A percentile compares a stretch with the other conserved stretches of the same genome.
Conservation (phyloP, 2,329 filamentous ascomycete genomes). For the Claviceps arundinis region DNA sequence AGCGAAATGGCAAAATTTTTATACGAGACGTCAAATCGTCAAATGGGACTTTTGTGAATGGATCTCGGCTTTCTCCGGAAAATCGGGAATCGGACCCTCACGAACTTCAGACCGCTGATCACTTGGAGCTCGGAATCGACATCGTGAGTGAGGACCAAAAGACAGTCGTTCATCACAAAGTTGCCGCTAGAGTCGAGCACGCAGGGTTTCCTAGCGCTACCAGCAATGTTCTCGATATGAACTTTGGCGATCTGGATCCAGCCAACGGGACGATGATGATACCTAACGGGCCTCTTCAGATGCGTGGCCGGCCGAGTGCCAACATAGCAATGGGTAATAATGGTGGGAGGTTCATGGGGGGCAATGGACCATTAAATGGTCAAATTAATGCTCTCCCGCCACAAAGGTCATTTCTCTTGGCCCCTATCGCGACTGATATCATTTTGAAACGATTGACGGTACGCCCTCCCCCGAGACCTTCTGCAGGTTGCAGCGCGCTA, state of each 20-base stretch:
- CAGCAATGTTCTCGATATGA: slow-evolving; percentile 73
- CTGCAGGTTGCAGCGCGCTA: neutral
- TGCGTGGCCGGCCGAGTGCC: slow-evolving; percentile 56
- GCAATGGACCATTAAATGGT: slow-evolving; percentile 29
- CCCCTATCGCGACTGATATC: slow-evolving; percentile 83
- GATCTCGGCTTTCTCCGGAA: slow-evolving; percentile 75
- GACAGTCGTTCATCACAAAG: slow-evolving; percentile 96
- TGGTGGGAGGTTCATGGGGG: slow-evolving; percentile 47
- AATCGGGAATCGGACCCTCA: slow-evolving; percentile 95
- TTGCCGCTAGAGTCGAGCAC: slow-evolving; percentile 91
- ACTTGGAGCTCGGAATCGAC: slow-evolving; percentile 90
- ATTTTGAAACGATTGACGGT: slow-evolving; percentile 56
- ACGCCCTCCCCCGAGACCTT: slow-evolving; percentile 8
- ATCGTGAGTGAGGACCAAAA: slow-evolving; percentile 98
- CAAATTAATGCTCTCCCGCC: slow-evolving; percentile 50
- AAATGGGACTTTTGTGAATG: slow-evolving; percentile 97
- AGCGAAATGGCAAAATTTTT: slow-evolving; percentile 73
- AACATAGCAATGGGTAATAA: slow-evolving; percentile 50
- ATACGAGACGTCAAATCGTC: slow-evolving; percentile 97
- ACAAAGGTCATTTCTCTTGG: slow-evolving; percentile 73
- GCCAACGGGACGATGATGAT: slow-evolving; percentile 62
- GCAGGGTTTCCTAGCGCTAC: slow-evolving; percentile 68
- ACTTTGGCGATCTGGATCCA: slow-evolving; percentile 82
- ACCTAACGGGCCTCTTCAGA: slow-evolving; percentile 53
- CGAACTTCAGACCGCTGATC: slow-evolving; percentile 81